Evolutionary conservation across 176 grass and related monocot species (phyloP).

Genomic region (Chrysopogon serrulatus): DNA sequence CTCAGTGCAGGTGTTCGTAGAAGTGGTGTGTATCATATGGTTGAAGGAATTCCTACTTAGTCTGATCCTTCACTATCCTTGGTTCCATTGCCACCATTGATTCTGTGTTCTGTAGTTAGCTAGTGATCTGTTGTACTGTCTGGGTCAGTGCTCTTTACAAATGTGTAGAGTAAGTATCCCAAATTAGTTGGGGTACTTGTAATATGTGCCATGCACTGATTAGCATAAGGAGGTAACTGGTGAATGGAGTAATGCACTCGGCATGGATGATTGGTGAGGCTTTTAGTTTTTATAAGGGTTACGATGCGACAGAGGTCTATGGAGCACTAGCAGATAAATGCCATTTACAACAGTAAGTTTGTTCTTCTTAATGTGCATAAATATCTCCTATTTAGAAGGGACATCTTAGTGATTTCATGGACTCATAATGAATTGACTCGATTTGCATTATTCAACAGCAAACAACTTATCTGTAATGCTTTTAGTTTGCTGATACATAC

Average conservation of each 20-base stretch:
- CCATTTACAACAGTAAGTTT: conserved; percentile 28
- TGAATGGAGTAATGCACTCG: conserved; percentile 26
- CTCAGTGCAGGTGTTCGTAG: conserved; percentile 30
- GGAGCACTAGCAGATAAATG: conserved; percentile 12
- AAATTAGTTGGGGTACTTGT: conserved; percentile 32
- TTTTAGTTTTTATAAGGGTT: neutral
- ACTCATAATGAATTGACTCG: neutral
- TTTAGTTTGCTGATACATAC: conserved; percentile 3
- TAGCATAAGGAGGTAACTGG: conserved; percentile 1
- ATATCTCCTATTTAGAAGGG: neutral
- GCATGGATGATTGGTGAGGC: conserved; percentile 15
- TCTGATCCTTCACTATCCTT: neutral
- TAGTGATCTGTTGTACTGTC: conserved; percentile 19
- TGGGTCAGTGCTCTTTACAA: conserved; percentile 12
- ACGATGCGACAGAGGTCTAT: conserved; percentile 7
- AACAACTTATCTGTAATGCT: conserved; percentile 1
- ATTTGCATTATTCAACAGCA: conserved; percentile 4
- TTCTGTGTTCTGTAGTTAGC: conserved; percentile 9
- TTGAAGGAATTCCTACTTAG: conserved; percentile 32
- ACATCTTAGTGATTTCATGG: neutral
- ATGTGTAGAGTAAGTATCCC: conserved; percentile 18
- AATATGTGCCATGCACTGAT: conserved; percentile 17
- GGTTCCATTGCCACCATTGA: conserved; percentile 4
- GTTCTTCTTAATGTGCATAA: neutral
- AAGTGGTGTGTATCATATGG: conserved; percentile 33